Base-by-base conservation (phyloP, 2,329 filamentous ascomycete genomes). In the Akanthomyces uredinophilus region DNA sequence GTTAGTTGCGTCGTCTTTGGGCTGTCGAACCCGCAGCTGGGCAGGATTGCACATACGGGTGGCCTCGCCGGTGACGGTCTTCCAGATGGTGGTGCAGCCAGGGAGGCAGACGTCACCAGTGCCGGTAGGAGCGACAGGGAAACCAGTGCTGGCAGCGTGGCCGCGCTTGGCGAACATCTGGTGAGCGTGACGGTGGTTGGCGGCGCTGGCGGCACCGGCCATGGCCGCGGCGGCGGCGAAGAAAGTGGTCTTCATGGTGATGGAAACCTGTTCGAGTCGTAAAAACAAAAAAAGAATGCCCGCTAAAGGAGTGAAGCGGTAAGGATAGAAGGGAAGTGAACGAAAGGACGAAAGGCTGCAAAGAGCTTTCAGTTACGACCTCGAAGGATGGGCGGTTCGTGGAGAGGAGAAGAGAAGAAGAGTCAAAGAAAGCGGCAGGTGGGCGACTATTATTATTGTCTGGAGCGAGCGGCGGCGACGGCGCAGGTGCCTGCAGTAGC, bases 251-350 rank as follows among this genome's bases (percentile, higher is more conserved):
- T 90, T 95, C 91, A 95, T 95, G 47, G 72, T 89, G 79, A 73
- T 69, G 63, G 69, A 66, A 69, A 68, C 66, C 74, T 69, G 69
- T 72, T 68, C 68, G 66, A 69, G 61, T 57, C 47, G 44, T 63
- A 4, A 53, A 51, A 29, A 43, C 60, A 43, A 61, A 66, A 72
- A 89, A 89, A 78, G 87, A 90, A 81, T 87, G 88, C 85, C 90
- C 89, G 90, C 90, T 92, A 79, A 93, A 92, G 76, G 90, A 91
- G 87, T 91, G 89, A 91, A 91, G 88, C 88, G 87, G 87, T 88
- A 68, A 72, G 77, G 70, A 65, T 68, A 66, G 65, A 71, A 66
- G 68, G 70, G 73, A 72, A 73, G 70, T 70, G 75, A 80, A 79
- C 74, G 74, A 79, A 78, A 78, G 72, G 77, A 78, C 76, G 79